phyloP scores from a whole-genome alignment of 371 early-diverging fungal genomes.

The Mucor sp. region DNA sequence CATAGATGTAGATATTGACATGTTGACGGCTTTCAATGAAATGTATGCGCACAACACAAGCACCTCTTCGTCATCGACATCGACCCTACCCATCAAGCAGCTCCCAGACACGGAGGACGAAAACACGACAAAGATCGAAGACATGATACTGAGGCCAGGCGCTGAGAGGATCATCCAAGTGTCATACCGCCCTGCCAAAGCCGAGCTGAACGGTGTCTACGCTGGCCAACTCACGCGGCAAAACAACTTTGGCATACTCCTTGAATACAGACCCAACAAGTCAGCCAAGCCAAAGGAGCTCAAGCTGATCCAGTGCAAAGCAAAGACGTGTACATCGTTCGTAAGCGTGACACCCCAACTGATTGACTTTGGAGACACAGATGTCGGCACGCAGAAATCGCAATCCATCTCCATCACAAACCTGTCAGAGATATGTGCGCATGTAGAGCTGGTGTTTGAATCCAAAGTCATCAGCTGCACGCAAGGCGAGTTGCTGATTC shows the following conservation, averaged over 20 bases:
- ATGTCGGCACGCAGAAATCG: conserved; percentile 90
- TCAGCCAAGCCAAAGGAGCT: conserved; percentile 63
- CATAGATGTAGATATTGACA: conserved; percentile 14
- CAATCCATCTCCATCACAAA: conserved; percentile 81
- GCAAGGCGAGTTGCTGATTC: conserved; percentile 78
- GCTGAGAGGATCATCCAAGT: conserved; percentile 80
- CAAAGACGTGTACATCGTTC: conserved; percentile 90
- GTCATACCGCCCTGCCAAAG: conserved; percentile 72
- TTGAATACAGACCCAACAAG: conserved; percentile 68
- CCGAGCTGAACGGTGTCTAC: conserved; percentile 54
- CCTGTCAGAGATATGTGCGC: conserved; percentile 83
- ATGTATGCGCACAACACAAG: not conserved
- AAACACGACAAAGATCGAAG: conserved; percentile 74
- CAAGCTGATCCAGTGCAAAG: conserved; percentile 88
- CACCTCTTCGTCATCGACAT: not conserved
- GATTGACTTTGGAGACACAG: conserved; percentile 92
- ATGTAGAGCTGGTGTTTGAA: conserved; percentile 82
- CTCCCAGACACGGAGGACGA: conserved; percentile 12
- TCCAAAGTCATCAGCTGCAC: conserved; percentile 91
- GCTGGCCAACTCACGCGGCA: conserved; percentile 76
- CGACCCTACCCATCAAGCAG: not conserved
- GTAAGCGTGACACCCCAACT: conserved; percentile 79
- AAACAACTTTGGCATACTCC: conserved; percentile 70
- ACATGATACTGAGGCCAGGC: conserved; percentile 83
- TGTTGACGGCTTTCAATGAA: conserved; percentile 10